Evolutionary conservation across 768 basidiomycete species (phyloP).

Genomic region (Leccinum uliginosum): DNA sequence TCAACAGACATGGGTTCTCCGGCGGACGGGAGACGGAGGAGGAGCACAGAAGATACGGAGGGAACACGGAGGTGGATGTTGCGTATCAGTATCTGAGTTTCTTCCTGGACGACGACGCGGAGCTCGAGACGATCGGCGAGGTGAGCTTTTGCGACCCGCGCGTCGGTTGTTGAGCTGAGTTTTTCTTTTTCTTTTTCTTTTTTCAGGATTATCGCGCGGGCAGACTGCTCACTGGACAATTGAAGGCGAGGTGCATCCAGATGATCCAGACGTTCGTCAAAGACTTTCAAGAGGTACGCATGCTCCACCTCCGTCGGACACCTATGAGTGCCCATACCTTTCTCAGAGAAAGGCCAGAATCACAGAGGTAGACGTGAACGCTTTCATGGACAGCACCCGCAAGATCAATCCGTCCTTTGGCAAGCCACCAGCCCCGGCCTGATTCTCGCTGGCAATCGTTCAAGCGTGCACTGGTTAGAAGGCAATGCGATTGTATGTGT

Average conservation of each 20-base stretch:
- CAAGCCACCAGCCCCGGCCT: slow-evolving; percentile 25
- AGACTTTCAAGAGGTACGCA: slow-evolving; percentile 75
- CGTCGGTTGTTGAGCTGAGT: neutral
- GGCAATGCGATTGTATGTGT: slow-evolving; percentile 1
- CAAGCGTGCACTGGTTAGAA: neutral
- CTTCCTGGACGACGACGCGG: slow-evolving; percentile 94
- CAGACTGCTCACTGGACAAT: slow-evolving; percentile 78
- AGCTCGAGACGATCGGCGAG: slow-evolving; percentile 69
- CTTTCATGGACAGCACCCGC: slow-evolving; percentile 79
- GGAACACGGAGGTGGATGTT: slow-evolving; percentile 93
- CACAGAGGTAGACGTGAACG: slow-evolving; percentile 67
- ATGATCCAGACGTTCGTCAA: slow-evolving; percentile 78
- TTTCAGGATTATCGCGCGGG: slow-evolving; percentile 89
- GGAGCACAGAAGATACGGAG: slow-evolving; percentile 83
- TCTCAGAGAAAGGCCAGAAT: slow-evolving; percentile 72
- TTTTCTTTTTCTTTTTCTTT: neutral
- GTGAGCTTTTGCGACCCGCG: slow-evolving; percentile 34
- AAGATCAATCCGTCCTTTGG: slow-evolving; percentile 61
- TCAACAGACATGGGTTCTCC: slow-evolving; percentile 93
- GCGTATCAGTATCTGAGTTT: slow-evolving; percentile 92
- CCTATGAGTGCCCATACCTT: slow-evolving; percentile 4
- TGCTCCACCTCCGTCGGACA: neutral
- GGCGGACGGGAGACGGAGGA: slow-evolving; percentile 96
- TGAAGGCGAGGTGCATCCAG: slow-evolving; percentile 86
- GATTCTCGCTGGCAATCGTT: neutral